These are phyloP conservation scores for Colletotrichum costaricense DNA, from an alignment of 2,329 filamentous ascomycete genomes.

Conservation along the genomic window DNA sequence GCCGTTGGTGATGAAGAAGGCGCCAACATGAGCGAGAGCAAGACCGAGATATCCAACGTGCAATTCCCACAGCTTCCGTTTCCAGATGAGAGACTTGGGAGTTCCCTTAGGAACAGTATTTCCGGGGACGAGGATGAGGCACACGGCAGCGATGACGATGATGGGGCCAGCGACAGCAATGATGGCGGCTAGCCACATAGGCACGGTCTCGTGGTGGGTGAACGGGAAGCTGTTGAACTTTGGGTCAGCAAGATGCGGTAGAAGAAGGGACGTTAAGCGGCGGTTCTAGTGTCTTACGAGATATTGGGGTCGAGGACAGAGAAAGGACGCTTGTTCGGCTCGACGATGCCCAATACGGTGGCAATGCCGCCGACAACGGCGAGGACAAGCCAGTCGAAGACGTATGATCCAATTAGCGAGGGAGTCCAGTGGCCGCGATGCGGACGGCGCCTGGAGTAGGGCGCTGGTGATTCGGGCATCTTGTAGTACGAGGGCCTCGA, in stretches of 20 bases:
- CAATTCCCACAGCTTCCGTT: constrained; percentile 89
- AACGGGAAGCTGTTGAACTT: constrained; percentile 73
- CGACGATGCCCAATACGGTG: constrained; percentile 67
- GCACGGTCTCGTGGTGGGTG: constrained; percentile 77
- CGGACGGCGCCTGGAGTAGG: constrained; percentile 24
- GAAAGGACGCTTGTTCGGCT: constrained; percentile 77
- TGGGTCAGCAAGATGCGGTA: constrained; percentile 17
- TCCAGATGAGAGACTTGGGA: constrained; percentile 75
- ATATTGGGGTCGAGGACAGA: constrained; percentile 79
- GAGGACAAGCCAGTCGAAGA: constrained; percentile 80
- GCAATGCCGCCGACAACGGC: constrained; percentile 68
- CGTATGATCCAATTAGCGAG: constrained; percentile 69
- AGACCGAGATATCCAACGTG: constrained; percentile 89
- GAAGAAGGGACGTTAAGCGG: constrained; percentile 9
- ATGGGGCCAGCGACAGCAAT: constrained; percentile 73
- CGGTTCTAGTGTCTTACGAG: constrained; percentile 57
- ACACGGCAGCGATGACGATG: constrained; percentile 74
- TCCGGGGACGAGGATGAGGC: constrained; percentile 78
- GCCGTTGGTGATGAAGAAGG: constrained; percentile 85
- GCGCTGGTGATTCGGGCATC: constrained; percentile 46
- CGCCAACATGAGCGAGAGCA: constrained; percentile 75
- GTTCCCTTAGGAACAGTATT: constrained; percentile 72
- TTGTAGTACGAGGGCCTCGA: constrained; percentile 35
- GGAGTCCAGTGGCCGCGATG: constrained; percentile 32
- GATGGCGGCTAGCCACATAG: constrained; percentile 72